Evolutionary conservation across 805 yeast genomes (phyloP), one percentile per base, ranked within the genome.

Genomic region (Isabelozyma rhagii): DNA sequence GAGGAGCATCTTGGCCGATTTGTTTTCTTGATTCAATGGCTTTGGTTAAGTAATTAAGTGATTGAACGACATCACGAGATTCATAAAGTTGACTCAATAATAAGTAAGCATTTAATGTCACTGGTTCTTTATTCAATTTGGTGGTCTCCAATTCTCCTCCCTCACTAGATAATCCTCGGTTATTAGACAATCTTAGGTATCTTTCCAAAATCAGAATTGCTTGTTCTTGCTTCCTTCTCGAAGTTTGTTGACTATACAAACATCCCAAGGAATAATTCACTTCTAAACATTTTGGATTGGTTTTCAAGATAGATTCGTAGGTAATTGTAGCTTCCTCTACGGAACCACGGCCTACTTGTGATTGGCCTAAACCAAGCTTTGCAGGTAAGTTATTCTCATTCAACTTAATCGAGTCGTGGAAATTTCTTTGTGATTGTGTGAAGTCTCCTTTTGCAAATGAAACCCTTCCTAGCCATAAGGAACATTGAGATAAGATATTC

Each of bases 381-480:
- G 97, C 84, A 17, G 87, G 75, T 3, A 85, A 60, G 57, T 88
- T 88, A 45, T 70, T 75, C 39, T 84, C 88, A 60, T 87, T 83
- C 38, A 78, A 69, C 53, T 82, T 83, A 40, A 82, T 77, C 5
- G 97, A 82, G 51, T 83, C 89, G 53, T 85, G 84, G 65, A 89
- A 93, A 58, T 77, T 72, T 48, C 78, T 79, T 58, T 89, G 88
- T 0, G 98, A 85, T 51, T 79, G 79, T n/a, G 81, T 79, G 60
- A 75, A 82, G 58, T 91, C 89, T 1, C 72, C 69, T 27, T 77
- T 64, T 6, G 74, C 75, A 56, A 85, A 92, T 45, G 81, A 75
- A 14, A 87, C 84, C 64, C 98, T 80, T 3, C 90, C 99, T 49
- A 84, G 74, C 98, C 97, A 94, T 58, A 88, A 88, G 2, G 74